Evolutionary conservation across 306 rosid species (phyloP).

Genomic region (Quercus robur): DNA sequence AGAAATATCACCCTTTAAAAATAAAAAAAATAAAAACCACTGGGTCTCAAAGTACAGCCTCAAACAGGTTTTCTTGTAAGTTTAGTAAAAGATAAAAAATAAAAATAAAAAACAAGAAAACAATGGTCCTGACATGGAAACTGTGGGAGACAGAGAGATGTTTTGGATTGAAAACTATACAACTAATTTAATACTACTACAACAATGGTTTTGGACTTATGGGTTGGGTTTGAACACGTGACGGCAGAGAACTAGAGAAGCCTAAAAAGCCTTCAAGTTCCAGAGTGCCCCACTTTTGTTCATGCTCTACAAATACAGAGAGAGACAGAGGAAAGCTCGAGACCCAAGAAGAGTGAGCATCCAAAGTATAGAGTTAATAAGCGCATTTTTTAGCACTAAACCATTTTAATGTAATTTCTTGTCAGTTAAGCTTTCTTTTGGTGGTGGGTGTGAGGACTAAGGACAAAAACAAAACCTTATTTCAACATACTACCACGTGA

Average conservation of each 20-base stretch:
- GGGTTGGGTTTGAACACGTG: slow-evolving; percentile 13
- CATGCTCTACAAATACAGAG: slow-evolving; percentile 16
- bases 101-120: slow-evolving; percentile 6
- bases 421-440: background rate
- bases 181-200: background rate
- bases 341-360: slow-evolving; percentile 43
- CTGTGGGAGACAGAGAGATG: slow-evolving; percentile 15
- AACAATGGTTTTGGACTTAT: background rate
- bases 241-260: slow-evolving; percentile 17
- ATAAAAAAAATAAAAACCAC: slow-evolving; percentile 9
- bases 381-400: slow-evolving; percentile 19
- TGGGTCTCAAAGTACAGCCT: slow-evolving; percentile 7
- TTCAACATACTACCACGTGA: background rate
- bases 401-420: slow-evolving; percentile 6
- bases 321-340: slow-evolving; percentile 14
- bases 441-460: too few species aligned
- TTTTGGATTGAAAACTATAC: too few species aligned
- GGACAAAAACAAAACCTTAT: background rate
- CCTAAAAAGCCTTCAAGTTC: background rate
- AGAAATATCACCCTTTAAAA: background rate
- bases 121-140: slow-evolving; percentile 31
- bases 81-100: background rate
- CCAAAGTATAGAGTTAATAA: slow-evolving; percentile 31
- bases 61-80: background rate
- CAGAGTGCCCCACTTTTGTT: slow-evolving; percentile 25